Evolutionary conservation across 352 stramenopile genomes (phyloP).

Genomic region (Globisporangium acanthophoron): DNA sequence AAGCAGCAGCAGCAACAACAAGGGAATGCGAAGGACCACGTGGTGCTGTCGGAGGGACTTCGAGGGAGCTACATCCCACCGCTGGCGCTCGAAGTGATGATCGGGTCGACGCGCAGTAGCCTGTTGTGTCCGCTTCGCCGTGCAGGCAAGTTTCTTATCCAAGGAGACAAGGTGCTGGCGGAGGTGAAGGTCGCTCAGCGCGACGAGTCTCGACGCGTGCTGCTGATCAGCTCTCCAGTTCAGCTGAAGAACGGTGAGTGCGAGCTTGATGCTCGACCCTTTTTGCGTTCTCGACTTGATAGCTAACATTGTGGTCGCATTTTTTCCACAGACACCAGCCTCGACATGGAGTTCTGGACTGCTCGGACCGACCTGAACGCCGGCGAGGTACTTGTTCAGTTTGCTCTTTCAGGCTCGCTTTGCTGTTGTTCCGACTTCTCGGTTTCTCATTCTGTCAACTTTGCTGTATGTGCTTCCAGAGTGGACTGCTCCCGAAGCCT

Average conservation of each 20-base stretch:
- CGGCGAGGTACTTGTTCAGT: conserved; percentile 33
- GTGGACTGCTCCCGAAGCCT: conserved; percentile 26
- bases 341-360: conserved; percentile 83
- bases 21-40: conserved; percentile 36
- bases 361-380: conserved; percentile 39
- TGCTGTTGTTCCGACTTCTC: neutral
- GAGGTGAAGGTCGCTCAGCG: conserved; percentile 87
- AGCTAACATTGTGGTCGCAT: conserved; percentile 5
- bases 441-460: neutral
- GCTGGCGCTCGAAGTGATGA: conserved; percentile 78
- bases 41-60: conserved; percentile 71
- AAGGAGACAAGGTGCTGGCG: conserved; percentile 76
- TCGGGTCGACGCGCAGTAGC: conserved; percentile 61
- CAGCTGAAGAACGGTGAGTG: conserved; percentile 83
- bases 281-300: neutral
- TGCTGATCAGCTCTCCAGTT: conserved; percentile 82
- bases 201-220: conserved; percentile 77
- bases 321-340: conserved; percentile 43
- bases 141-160: conserved; percentile 85
- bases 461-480: conserved; percentile 17
- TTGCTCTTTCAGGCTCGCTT: neutral
- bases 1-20: conserved; percentile 8
- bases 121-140: conserved; percentile 78
- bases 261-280: neutral
- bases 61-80: conserved; percentile 80